Conservation (phyloP, 1,139 yeast genomes). For the Geotrichum klebahnii region DNA sequence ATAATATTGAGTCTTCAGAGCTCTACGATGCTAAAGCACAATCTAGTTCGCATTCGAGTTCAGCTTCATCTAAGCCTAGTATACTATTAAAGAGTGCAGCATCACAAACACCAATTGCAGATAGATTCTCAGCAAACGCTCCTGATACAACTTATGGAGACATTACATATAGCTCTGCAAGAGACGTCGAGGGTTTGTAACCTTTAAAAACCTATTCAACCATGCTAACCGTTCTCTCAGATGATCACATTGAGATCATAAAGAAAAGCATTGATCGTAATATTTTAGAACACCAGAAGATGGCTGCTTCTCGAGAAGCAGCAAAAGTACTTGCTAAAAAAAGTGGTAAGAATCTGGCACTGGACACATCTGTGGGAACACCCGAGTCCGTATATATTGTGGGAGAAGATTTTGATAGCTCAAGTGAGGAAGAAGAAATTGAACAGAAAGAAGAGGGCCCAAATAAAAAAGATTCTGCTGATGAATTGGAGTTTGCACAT, state of each 20-base stretch:
- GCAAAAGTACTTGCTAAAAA: neutral
- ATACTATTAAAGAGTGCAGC: slow-evolving; percentile 6
- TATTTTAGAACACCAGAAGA: neutral
- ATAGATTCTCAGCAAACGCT: slow-evolving; percentile 14
- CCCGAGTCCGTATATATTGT: slow-evolving; percentile 13
- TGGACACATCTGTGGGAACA: slow-evolving; percentile 6
- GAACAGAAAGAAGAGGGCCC: neutral
- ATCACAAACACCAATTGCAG: slow-evolving; percentile 22
- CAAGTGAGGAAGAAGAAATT: neutral
- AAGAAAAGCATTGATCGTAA: slow-evolving; percentile 6
- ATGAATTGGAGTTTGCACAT: neutral
- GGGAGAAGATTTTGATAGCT: slow-evolving; percentile 10
- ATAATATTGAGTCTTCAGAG: slow-evolving; percentile 2
- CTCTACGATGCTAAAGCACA: slow-evolving; percentile 5
- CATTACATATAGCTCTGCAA: neutral
- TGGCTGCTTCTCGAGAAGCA: neutral
- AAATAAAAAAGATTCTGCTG: neutral
- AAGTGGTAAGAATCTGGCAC: neutral
- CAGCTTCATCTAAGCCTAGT: slow-evolving; percentile 2
- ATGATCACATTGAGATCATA: slow-evolving; percentile 15
- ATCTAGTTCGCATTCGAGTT: neutral
- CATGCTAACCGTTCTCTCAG: neutral
- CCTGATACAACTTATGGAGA: neutral
- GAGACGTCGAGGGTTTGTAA: neutral
- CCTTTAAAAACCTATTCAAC: neutral